Base-by-base conservation (phyloP, 129 eudicot species). In the Helichrysum umbraculigerum region DNA sequence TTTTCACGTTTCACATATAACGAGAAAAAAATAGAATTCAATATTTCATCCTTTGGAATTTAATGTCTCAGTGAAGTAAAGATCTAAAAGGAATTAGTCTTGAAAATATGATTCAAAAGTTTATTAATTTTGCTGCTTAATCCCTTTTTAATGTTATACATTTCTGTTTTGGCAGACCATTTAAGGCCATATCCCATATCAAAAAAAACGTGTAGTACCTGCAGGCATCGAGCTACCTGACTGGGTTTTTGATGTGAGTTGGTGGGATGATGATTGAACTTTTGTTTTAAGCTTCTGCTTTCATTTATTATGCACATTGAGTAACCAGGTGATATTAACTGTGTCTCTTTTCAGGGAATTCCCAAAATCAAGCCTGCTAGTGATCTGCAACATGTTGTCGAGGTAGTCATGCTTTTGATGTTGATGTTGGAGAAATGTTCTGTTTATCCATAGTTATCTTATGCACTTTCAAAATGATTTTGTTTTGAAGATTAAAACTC, bases 241-340 rank as follows among this genome's bases (percentile, higher is more conserved):
- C 78, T 94, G 99, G 99, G 99, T 96, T 64, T 17, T 73, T 87
- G 97, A 91, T 83, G 99, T 94, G 84, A 94, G 97, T 86, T 8
- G 35, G 47, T 42, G 16, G 57, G 19, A 19, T 76, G 61, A 70
- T 73, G 68, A 52, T 51, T 66, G 10, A 57, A 16, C 9, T 54
- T 72, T 56, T 68, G 2, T 41, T 2, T 14, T 66, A 32, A 56
- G 75, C 17, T 33, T 11, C 4, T 37, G 58, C 10, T 76, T 41
- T 32, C 16, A 41, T 29, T 64, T 17, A 21, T 11, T 34, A 7
- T 54, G 16, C 54, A 47, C 33, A 6, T 35, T 64, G 78, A 20
- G 15, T 69, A 34, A 66, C 41, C 51, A 39, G 79, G 16, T 35
- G 33, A 71, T 72, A 42, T 62, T 47, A 47, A 47, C 35, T 61